phyloP scores from a whole-genome alignment of 1,139 yeast species.

The Pichia kudriavzevii region DNA sequence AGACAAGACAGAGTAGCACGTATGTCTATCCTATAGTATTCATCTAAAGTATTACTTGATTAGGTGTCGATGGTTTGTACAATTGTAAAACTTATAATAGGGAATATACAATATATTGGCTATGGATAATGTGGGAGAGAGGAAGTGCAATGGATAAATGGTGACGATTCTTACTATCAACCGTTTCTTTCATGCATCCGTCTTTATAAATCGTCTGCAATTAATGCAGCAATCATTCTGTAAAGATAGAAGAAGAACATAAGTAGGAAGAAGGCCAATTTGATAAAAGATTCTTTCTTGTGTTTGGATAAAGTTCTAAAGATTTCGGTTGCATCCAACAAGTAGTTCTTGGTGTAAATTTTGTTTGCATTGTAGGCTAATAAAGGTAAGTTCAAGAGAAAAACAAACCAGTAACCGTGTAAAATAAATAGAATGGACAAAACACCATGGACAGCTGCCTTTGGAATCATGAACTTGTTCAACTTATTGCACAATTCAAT shows the following conservation, averaged over 20 bases:
- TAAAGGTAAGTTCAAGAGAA: slow-evolving; percentile 79
- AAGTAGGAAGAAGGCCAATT: slow-evolving; percentile 83
- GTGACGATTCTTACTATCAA: too few species aligned
- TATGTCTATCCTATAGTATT: too few species aligned
- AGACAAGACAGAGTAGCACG: not conserved
- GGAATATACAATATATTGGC: not conserved
- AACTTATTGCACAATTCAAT: slow-evolving; percentile 91
- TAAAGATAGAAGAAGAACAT: slow-evolving; percentile 94
- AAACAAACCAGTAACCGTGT: slow-evolving; percentile 91
- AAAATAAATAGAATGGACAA: slow-evolving; percentile 65
- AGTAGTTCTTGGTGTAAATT: slow-evolving; percentile 64
- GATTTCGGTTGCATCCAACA: slow-evolving; percentile 96
- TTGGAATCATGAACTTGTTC: slow-evolving; percentile 86
- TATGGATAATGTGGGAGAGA: not conserved
- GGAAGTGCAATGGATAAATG: too few species aligned
- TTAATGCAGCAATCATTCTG: slow-evolving; percentile 94
- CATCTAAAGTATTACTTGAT: too few species aligned
- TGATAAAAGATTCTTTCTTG: slow-evolving; percentile 85
- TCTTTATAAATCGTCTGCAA: slow-evolving; percentile 49
- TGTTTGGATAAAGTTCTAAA: slow-evolving; percentile 90
- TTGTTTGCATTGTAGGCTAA: slow-evolving; percentile 77
- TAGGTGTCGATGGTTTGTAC: too few species aligned
- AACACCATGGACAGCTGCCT: slow-evolving; percentile 76
- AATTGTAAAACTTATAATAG: not conserved
- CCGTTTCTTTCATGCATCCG: too few species aligned